phyloP scores from a whole-genome alignment of 768 basidiomycete genomes.

The Sarcodon aspratus region DNA sequence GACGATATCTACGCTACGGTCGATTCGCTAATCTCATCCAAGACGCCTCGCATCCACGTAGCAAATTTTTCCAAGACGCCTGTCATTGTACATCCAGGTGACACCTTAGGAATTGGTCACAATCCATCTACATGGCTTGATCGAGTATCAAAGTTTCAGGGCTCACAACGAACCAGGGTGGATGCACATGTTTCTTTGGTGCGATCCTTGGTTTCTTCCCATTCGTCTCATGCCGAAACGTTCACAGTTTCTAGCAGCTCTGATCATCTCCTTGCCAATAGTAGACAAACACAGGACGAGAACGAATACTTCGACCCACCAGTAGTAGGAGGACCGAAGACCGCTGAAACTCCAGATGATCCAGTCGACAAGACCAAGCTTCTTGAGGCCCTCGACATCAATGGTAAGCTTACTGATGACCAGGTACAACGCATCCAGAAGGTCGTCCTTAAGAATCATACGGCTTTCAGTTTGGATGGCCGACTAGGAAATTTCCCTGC shows the following conservation, averaged over 20 bases:
- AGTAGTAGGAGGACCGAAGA: slow-evolving; percentile 20
- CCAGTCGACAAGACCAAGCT: slow-evolving; percentile 7
- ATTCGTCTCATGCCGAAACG: neutral
- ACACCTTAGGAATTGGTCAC: too few species aligned
- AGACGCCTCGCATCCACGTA: too few species aligned
- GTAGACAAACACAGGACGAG: too few species aligned
- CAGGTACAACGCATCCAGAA: neutral
- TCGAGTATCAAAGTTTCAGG: too few species aligned
- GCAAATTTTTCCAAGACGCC: too few species aligned
- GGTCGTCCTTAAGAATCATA: neutral
- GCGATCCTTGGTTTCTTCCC: slow-evolving; percentile 1
- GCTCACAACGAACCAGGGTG: too few species aligned
- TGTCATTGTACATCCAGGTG: too few species aligned
- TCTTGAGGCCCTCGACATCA: neutral
- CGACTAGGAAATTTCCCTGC: slow-evolving; percentile 9
- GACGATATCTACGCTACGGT: too few species aligned
- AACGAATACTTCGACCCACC: too few species aligned
- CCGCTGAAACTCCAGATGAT: slow-evolving; percentile 11
- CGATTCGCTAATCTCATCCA: too few species aligned
- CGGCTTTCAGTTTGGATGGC: slow-evolving; percentile 16
- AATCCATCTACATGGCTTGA: too few species aligned
- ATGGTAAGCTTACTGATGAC: neutral
- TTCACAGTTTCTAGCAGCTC: neutral
- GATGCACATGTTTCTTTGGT: too few species aligned
- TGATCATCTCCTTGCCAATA: slow-evolving; percentile 1